phyloP scores from a whole-genome alignment of 2,329 filamentous ascomycete genomes.

The Aspergillus calidoustus region DNA sequence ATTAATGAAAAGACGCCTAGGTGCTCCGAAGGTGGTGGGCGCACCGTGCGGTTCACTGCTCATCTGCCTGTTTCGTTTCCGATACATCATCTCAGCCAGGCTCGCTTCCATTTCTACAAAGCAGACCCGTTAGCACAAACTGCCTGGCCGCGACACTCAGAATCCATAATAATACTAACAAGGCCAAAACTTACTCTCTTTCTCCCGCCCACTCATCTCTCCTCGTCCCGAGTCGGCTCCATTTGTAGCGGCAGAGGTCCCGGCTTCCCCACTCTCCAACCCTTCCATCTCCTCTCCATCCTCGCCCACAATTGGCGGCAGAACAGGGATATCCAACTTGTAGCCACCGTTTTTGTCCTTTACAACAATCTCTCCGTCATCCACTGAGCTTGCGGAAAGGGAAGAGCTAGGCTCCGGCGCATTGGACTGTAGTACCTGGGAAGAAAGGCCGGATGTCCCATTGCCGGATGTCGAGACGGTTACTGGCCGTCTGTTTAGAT shows the following conservation, averaged over 20 bases:
- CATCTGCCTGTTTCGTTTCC: constrained; percentile 54
- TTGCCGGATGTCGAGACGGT: constrained; percentile 32
- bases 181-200: constrained; percentile 43
- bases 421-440: constrained; percentile 28
- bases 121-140: constrained; percentile 11
- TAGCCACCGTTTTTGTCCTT: constrained; percentile 55
- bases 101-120: constrained; percentile 51
- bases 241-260: constrained; percentile 58
- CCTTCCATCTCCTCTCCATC: constrained; percentile 49
- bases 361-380: constrained; percentile 55
- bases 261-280: constrained; percentile 55
- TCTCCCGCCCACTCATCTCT: constrained; percentile 39
- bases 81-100: constrained; percentile 49
- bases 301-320: constrained; percentile 44
- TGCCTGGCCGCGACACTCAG: too few species aligned
- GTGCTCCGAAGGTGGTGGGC: constrained; percentile 27
- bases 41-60: constrained; percentile 68
- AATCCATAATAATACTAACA: not conserved
- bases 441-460: constrained; percentile 28
- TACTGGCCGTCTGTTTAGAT: constrained; percentile 47
- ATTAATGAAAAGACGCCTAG: not conserved
- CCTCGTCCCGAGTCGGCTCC: constrained; percentile 54
- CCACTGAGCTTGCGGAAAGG: constrained; percentile 28
- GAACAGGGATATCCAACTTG: constrained; percentile 50
- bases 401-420: constrained; percentile 29